Percentiles rank a stretch among this genome's conserved stretches.
These are phyloP conservation scores for Tolypocladium guangdongense DNA, from an alignment of 2,329 filamentous ascomycete species.

Conservation along the genomic window DNA sequence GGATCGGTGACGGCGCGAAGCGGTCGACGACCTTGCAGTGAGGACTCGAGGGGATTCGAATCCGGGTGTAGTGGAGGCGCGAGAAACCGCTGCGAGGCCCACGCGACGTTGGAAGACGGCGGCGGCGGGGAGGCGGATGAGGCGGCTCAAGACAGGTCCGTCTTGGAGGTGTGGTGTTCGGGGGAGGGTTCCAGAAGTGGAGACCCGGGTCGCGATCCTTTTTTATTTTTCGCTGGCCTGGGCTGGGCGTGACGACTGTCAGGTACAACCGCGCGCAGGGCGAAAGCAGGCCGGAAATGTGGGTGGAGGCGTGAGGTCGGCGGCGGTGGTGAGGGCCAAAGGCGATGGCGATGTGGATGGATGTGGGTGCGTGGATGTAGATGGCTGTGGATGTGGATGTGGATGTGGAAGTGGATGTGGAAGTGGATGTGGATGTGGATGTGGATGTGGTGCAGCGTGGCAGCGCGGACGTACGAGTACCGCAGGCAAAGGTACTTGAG, in stretches of 20 bases:
- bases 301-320: constrained; percentile 10
- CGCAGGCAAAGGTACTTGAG: constrained; percentile 2
- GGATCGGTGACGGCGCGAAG: neutral
- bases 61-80: constrained; percentile 3
- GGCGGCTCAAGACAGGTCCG: constrained; percentile 25
- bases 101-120: constrained; percentile 14
- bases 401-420: neutral
- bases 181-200: constrained; percentile 34
- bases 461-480: neutral
- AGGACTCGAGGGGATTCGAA: neutral
- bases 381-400: neutral
- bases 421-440: neutral
- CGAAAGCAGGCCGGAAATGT: constrained; percentile 14
- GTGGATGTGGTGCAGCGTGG: neutral
- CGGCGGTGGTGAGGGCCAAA: neutral
- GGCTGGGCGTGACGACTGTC: constrained; percentile 8
- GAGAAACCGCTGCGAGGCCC: constrained; percentile 10
- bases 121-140: constrained; percentile 24
- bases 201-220: constrained; percentile 31
- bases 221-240: constrained; percentile 18
- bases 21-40: neutral
- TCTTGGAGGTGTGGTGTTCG: constrained; percentile 28
- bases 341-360: neutral
- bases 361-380: constrained; percentile 1
- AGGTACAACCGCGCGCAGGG: constrained; percentile 11